Base-by-base conservation (phyloP, 495 filamentous ascomycete genomes). In the Rostrohypoxylon terebratum region DNA sequence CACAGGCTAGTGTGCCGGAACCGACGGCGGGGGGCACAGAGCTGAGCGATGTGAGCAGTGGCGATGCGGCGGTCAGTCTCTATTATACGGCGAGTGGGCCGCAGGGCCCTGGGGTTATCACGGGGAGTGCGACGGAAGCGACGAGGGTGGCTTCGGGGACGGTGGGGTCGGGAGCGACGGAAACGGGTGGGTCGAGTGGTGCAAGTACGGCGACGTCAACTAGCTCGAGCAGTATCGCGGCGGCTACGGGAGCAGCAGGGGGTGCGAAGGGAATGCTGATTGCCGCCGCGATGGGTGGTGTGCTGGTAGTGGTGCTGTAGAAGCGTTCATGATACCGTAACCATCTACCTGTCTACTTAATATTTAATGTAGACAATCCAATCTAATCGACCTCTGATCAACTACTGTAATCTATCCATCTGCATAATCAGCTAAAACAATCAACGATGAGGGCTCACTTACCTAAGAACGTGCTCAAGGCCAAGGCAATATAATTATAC, bases 101-200 rank as follows among this genome's bases (percentile, higher is more conserved):
- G 14, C 79, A 78, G 61, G 81, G 79, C 0, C 79, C 78, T 11
- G 0, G 80, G 82, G 25, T 51, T 8, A 81, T 83, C 61, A 83
- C 80, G 23, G 78, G 81, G 7, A 75, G 63, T 33, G 81, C 81
- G 8, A 72, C 78, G 40, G 64, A 65, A 5, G 81, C 81, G 3
- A 80, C 77, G 44, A 36, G 31, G 34, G 11, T 38, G 16, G 34
- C 20, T 21, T 54, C 58, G 66, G 31, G 20, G 1, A 45, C 42
- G 45, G 31, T 48, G 16, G 20, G 1, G 1, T 16, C 21, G 14
- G 23, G n/a, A 51, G 4, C 23, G 58, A 58, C 31, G 38, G 66
- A n/a, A 14, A 14, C 44, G 16, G 16, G 20, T 48, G 20, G 44
- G 11, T 58, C 53, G 38, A 38, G 33, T n/a, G 31, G n/a, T 40